Conservation (phyloP, 345 rosid genomes). For the Balakata baccata region DNA sequence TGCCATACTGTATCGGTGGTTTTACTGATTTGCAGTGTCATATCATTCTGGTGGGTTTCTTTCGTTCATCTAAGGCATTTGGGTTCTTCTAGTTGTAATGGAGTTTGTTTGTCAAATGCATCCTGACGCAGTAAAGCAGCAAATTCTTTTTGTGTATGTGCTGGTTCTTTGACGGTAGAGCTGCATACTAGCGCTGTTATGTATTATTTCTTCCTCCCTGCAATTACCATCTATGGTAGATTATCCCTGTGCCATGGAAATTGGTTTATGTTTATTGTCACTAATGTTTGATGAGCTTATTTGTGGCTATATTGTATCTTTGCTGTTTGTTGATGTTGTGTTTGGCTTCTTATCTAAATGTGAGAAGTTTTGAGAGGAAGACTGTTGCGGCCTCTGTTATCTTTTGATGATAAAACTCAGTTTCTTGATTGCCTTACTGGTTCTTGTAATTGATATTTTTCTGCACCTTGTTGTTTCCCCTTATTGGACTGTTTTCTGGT, state of each 20-base stretch:
- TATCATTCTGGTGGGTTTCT: neutral
- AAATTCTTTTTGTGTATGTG: neutral
- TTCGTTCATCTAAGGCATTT: neutral
- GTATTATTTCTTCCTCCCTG: neutral
- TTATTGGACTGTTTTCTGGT: neutral
- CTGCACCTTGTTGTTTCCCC: neutral
- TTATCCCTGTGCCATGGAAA: neutral
- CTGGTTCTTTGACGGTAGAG: neutral
- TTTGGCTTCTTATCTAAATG: neutral
- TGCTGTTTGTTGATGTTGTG: neutral
- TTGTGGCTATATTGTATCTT: neutral
- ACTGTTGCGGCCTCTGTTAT: neutral
- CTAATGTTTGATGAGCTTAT: neutral
- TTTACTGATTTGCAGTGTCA: neutral
- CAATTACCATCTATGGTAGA: neutral
- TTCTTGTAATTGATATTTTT: neutral
- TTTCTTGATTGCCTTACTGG: neutral
- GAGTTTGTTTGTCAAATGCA: neutral
- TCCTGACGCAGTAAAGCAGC: neutral
- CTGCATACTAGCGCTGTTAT: neutral
- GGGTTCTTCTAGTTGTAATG: neutral
- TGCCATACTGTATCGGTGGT: neutral
- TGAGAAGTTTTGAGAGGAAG: too few species aligned
- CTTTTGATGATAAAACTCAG: neutral
- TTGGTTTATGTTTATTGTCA: neutral